Base-by-base conservation (phyloP, 164 flowering plant species). In the Nymphaea colorata region DNA sequence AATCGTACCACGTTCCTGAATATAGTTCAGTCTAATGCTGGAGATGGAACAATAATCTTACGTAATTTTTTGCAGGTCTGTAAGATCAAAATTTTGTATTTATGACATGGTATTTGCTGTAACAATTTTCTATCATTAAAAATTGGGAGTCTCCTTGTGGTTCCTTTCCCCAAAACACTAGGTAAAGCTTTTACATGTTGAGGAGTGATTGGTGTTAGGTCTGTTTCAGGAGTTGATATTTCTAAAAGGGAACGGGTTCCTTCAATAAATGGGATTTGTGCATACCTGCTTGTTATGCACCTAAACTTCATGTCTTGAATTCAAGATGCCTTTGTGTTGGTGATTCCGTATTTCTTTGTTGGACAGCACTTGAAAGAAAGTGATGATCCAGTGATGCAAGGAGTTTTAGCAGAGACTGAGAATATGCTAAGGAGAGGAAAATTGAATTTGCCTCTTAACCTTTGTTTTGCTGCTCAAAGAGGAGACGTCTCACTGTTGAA, bases 11-110 rank as follows among this genome's bases (percentile, higher is more conserved):
- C 86, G 57, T 90, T 95, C 74, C 64, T 92, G 71, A 95, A 82
- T 70, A 89, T 95, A 43, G 82, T 95, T 72, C 93, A 90, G 82
- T 83, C 99, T 60, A 84, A 92, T 76, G 90, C 89, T 65, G 94
- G 93, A 68, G 99, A 95, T 75, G 99, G 99, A 68, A 89, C 92
- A 61, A 82, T 92, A 64, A 89, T 95, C 76, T 6, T 61, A 36
- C 8, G 17, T n/a, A 61, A 61, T 5, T 36, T 61, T 61, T 36
- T 61, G 25, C 64, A 61, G 64, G 64, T 61, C 16, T 61, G 64
- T 61, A 47, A 47, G 7, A 47, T 47, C 7, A 12, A 6, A 12
- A 12, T 47, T 47, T 47, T 47, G 5, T 12, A 47, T 47, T 47
- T 47, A 47, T 12, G 12, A 47, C 7, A 47, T 47, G 5, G 55